These are phyloP conservation scores for Parasarocladium wereldwijsianum DNA, from an alignment of 2,329 filamentous ascomycete species.

Conservation along the genomic window DNA sequence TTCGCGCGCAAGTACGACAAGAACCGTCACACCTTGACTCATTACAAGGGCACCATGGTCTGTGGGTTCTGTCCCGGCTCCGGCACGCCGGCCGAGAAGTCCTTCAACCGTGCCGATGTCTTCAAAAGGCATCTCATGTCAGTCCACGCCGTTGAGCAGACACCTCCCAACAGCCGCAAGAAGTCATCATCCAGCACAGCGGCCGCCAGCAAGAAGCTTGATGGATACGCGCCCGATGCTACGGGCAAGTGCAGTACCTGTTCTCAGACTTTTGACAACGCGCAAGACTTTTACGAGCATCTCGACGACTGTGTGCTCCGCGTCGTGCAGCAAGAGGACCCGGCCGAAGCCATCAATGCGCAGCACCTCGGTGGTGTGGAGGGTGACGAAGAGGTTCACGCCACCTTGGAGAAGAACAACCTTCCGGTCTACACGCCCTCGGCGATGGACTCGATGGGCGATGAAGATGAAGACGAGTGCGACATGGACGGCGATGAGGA, in stretches of 20 bases:
- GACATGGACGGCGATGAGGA: slow-evolving; percentile 38
- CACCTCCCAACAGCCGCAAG: slow-evolving; percentile 80
- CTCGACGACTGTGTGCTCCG: slow-evolving; percentile 63
- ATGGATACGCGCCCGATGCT: slow-evolving; percentile 58
- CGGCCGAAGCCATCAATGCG: slow-evolving; percentile 53
- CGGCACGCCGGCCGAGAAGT: slow-evolving; percentile 81
- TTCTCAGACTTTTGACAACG: slow-evolving; percentile 76
- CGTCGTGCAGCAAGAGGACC: slow-evolving; percentile 58
- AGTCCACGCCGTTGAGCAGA: slow-evolving; percentile 86
- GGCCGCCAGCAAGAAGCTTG: slow-evolving; percentile 45
- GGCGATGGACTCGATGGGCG: slow-evolving; percentile 17
- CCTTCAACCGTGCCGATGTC: slow-evolving; percentile 87
- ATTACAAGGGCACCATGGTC: slow-evolving; percentile 96
- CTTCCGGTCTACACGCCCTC: slow-evolving; percentile 28
- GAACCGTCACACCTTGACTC: slow-evolving; percentile 83
- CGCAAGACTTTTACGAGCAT: slow-evolving; percentile 98
- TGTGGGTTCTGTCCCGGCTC: slow-evolving; percentile 88
- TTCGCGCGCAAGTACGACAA: slow-evolving; percentile 95
- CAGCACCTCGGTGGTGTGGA: slow-evolving; percentile 51
- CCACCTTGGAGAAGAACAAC: slow-evolving; percentile 50
- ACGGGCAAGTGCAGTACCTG: slow-evolving; percentile 96
- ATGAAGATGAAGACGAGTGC: slow-evolving; percentile 44
- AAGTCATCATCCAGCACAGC: slow-evolving; percentile 28
- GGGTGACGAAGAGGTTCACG: slow-evolving; percentile 45
- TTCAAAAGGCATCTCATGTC: slow-evolving; percentile 90